These are phyloP conservation scores for Cryptococcus amylolentus DNA, from an alignment of 1,284 basidiomycete genomes.

Conservation along the genomic window DNA sequence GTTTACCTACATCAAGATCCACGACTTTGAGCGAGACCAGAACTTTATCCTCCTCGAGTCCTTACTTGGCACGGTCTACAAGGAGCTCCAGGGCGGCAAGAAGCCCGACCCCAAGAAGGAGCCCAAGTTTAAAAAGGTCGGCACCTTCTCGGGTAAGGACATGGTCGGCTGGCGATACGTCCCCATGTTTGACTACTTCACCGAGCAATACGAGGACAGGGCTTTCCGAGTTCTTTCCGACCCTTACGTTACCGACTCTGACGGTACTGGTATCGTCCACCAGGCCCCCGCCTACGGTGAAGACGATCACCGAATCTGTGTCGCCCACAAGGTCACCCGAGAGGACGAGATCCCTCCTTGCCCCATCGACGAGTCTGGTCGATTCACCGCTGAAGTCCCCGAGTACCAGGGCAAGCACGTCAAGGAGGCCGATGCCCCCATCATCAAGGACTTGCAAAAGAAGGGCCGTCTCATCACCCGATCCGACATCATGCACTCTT, in stretches of 20 bases:
- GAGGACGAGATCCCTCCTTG: conserved; percentile 92
- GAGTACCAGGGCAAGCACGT: conserved; percentile 90
- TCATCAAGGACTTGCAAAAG: conserved; percentile 86
- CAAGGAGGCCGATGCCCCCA: conserved; percentile 92
- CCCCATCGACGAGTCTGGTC: conserved; percentile 85
- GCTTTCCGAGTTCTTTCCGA: conserved; percentile 89
- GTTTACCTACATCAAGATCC: conserved; percentile 94
- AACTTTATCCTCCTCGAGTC: conserved; percentile 93
- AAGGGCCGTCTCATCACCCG: conserved; percentile 87
- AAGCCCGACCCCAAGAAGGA: conserved; percentile 63
- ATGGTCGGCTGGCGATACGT: conserved; percentile 95
- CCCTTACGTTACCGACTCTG: conserved; percentile 87
- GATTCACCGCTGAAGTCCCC: conserved; percentile 82
- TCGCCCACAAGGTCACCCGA: conserved; percentile 74
- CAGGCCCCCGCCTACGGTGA: conserved; percentile 99
- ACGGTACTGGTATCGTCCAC: conserved; percentile 98
- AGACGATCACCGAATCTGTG: conserved; percentile 92
- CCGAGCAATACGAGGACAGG: conserved; percentile 87
- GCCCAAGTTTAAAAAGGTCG: conserved; percentile 91
- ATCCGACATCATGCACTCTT: conserved; percentile 80
- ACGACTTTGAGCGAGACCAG: conserved; percentile 80
- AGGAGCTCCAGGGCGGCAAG: conserved; percentile 64
- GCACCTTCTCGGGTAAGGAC: conserved; percentile 79
- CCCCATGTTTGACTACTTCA: conserved; percentile 96
- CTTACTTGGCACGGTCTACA: conserved; percentile 86